Conservation (phyloP, 202 grass and related monocot genomes). For the Eragrostis tef region DNA sequence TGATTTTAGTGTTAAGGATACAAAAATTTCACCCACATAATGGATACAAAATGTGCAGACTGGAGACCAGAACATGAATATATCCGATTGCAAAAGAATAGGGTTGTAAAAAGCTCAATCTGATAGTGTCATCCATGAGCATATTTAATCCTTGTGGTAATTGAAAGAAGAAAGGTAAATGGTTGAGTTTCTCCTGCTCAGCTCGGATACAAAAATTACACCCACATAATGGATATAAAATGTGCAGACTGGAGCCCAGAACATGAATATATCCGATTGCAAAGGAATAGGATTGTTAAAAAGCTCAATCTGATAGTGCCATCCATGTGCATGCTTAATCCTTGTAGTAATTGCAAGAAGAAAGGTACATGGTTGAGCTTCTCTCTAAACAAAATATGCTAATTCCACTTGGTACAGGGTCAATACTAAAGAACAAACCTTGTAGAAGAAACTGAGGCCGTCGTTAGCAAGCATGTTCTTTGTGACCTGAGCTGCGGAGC, state of each 20-base stretch:
- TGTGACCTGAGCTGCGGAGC: conserved; percentile 73
- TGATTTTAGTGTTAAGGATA: background rate
- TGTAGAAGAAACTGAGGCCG: conserved; percentile 73
- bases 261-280: background rate
- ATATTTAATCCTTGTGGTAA: too few relatives aligned
- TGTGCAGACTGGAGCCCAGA: background rate
- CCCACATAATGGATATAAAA: background rate
- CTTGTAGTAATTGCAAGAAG: background rate
- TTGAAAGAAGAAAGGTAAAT: too few relatives aligned
- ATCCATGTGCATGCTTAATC: background rate
- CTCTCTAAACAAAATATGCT: background rate
- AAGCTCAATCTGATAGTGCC: background rate
- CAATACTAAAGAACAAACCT: conserved; percentile 51
- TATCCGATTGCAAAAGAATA: background rate
- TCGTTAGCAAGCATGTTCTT: conserved; percentile 90
- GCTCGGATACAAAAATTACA: background rate
- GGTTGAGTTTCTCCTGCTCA: too few relatives aligned
- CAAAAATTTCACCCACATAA: background rate
- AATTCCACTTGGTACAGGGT: too few relatives aligned
- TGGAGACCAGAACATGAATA: background rate
- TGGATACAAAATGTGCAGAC: background rate
- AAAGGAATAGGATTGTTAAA: background rate
- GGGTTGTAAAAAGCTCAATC: background rate
- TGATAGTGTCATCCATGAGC: background rate
- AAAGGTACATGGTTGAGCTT: background rate